Percentiles rank a stretch among this genome's conserved stretches.
Conservation (phyloP, 2,329 filamentous ascomycete genomes). For the Camillea tinctor region DNA sequence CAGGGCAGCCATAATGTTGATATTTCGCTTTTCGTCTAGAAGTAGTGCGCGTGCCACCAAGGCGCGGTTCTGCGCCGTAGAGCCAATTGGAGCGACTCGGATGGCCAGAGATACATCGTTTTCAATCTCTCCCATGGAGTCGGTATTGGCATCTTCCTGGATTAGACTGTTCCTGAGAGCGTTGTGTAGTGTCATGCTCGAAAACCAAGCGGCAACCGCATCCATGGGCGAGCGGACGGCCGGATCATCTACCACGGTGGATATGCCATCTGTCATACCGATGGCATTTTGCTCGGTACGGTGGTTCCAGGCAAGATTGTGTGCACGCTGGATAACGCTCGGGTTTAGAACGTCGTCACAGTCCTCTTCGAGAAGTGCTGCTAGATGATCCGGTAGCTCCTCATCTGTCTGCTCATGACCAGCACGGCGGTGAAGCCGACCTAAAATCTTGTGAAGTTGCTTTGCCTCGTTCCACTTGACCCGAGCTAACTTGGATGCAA, state of each 20-base stretch:
- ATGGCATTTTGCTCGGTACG: slow-evolving; percentile 67
- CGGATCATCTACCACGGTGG: slow-evolving; percentile 79
- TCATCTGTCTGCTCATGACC: slow-evolving; percentile 55
- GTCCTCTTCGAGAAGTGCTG: slow-evolving; percentile 71
- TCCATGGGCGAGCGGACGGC: slow-evolving; percentile 85
- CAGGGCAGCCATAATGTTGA: slow-evolving; percentile 56
- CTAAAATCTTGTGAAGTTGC: slow-evolving; percentile 53
- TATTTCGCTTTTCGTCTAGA: slow-evolving; percentile 51
- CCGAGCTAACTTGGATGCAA: slow-evolving; percentile 72
- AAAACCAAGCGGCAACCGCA: slow-evolving; percentile 89
- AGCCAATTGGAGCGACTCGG: slow-evolving; percentile 73
- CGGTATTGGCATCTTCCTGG: slow-evolving; percentile 46
- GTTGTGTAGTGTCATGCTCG: slow-evolving; percentile 68
- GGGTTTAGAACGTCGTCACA: slow-evolving; percentile 80
- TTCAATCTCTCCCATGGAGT: slow-evolving; percentile 36
- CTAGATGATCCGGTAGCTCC: slow-evolving; percentile 72
- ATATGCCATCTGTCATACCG: slow-evolving; percentile 68
- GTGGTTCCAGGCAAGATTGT: slow-evolving; percentile 86
- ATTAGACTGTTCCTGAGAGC: slow-evolving; percentile 65
- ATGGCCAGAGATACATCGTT: slow-evolving; percentile 66
- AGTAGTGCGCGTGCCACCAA: slow-evolving; percentile 59
- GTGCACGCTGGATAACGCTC: slow-evolving; percentile 76
- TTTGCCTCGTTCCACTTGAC: slow-evolving; percentile 81
- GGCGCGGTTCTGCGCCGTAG: slow-evolving; percentile 63
- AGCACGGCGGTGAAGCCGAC: slow-evolving; percentile 41